These are phyloP conservation scores for Geosmithia putterillii DNA, from an alignment of 2,329 filamentous ascomycete genomes.

Conservation along the genomic window DNA sequence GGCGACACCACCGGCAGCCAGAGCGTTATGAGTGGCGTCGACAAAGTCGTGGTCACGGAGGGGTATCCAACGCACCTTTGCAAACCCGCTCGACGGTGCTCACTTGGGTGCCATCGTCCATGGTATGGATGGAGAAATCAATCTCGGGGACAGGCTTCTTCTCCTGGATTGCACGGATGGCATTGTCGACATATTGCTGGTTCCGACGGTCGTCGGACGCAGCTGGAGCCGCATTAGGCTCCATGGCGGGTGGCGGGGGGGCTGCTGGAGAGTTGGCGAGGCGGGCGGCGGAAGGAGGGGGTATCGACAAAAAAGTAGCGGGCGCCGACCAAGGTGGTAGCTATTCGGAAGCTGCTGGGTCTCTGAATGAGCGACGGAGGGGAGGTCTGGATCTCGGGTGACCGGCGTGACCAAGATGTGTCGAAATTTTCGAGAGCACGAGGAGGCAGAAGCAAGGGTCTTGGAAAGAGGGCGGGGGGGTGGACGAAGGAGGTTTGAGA, in stretches of 20 bases:
- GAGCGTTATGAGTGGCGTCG: too few relatives aligned
- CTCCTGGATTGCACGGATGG: conserved; percentile 80
- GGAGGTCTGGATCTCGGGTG: too few relatives aligned
- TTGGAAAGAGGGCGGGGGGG: not conserved
- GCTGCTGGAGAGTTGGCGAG: conserved; percentile 1
- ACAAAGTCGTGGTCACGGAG: not conserved
- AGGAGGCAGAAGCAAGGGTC: not conserved
- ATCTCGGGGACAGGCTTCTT: conserved; percentile 97
- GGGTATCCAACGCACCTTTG: conserved; percentile 59
- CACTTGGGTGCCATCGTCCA: conserved; percentile 95
- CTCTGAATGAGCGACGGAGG: too few relatives aligned
- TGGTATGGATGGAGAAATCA: conserved; percentile 94
- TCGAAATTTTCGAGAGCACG: too few relatives aligned
- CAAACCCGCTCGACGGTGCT: conserved; percentile 92
- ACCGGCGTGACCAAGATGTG: too few relatives aligned
- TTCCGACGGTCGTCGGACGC: conserved; percentile 34
- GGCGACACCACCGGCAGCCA: conserved; percentile 1
- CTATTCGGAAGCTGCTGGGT: too few relatives aligned
- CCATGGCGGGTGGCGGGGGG: conserved; percentile 27
- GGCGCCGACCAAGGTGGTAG: too few relatives aligned
- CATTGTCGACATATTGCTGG: conserved; percentile 68
- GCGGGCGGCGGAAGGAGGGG: not conserved
- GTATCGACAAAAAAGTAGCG: too few relatives aligned
- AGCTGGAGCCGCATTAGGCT: conserved; percentile 28
- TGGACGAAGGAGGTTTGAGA: not conserved